Evolutionary conservation across 208 protist species (phyloP), one percentile per base, ranked within the genome.

Genomic region (Strigomonas culicis): DNA sequence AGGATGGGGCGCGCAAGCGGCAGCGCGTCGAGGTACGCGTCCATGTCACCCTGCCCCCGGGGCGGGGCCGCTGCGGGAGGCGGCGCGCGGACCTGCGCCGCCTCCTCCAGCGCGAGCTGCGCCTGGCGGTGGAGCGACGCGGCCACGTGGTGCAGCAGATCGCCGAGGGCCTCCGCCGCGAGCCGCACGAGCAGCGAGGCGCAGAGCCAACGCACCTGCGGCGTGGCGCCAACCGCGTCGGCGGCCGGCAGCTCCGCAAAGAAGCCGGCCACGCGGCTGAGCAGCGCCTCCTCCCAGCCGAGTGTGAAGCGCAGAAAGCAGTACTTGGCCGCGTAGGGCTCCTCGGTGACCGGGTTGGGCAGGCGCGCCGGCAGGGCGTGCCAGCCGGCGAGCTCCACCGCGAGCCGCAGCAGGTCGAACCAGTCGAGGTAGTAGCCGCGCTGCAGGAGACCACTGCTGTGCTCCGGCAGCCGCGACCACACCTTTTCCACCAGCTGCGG

Each of bases 281-380:
- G 65, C 21, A 74, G 43, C 4, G 36, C 41, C 46, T 73, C 75
- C 50, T 84, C 78, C 4, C 93, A 32, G 11, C 69, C 63, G 13
- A 95, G 67, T 19, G 86, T 91, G 59, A 90, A 77, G 49, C 76
- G 84, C 8, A 95, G 71, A 55, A 92, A 95, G 21, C 92, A 66
- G 64, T 87, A 93, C 75, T 91, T 92, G 39, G 77, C 64, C 27
- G 82, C 79, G 68, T 90, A 91, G 27, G 71, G 59, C 4, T 80
- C 86, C 31, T 81, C 71, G 63, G 75, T 90, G 47, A 70, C 75
- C 15, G 84, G 39, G 68, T 91, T 92, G 28, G 90, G 90, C 60
- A 95, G 74, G 47, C 74, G 71, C 19, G 65, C 52, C 11, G 86
- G 86, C 27, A 92, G 59, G 11, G 52, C 46, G 49, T 72, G 57